These are phyloP conservation scores for Phialocephala subalpina DNA, from an alignment of 2,329 filamentous ascomycete genomes.

Conservation along the genomic window DNA sequence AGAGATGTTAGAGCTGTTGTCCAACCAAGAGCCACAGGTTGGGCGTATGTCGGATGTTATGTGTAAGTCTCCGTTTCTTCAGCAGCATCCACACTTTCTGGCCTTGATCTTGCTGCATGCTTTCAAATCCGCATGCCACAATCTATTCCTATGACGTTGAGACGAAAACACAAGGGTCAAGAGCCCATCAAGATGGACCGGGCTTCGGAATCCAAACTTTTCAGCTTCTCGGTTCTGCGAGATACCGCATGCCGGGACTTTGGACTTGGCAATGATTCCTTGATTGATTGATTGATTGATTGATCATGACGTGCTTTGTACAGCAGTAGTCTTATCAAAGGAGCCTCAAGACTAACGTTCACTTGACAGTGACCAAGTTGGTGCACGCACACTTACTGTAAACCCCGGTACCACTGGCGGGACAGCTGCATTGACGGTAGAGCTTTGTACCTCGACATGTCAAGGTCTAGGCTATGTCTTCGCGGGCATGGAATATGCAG, in stretches of 20 bases:
- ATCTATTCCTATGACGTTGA: neutral
- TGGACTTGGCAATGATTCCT: too few relatives aligned
- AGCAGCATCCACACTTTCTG: neutral
- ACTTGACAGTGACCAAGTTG: constrained; percentile 5
- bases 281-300: neutral
- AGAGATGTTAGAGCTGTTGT: neutral
- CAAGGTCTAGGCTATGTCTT: constrained; percentile 20
- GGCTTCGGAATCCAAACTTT: neutral
- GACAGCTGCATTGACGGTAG: constrained; percentile 25
- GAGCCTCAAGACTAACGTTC: neutral
- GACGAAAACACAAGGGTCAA: neutral
- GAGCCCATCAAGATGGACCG: neutral
- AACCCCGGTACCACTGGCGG: constrained; percentile 22
- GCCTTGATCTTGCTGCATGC: neutral
- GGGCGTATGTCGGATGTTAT: constrained; percentile 15
- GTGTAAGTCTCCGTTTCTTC: constrained; percentile 1
- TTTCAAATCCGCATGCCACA: neutral
- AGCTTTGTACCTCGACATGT: constrained; percentile 28
- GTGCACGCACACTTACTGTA: neutral
- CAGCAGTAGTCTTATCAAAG: neutral
- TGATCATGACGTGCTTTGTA: neutral
- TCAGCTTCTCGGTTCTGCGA: neutral
- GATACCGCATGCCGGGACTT: neutral
- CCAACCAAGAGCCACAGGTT: constrained; percentile 2
- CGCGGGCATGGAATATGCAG: constrained; percentile 32